Evolutionary conservation across 2,329 filamentous ascomycete genomes (phyloP), one percentile per base, ranked within the genome.

Genomic region (Xylariaceae sp.): DNA sequence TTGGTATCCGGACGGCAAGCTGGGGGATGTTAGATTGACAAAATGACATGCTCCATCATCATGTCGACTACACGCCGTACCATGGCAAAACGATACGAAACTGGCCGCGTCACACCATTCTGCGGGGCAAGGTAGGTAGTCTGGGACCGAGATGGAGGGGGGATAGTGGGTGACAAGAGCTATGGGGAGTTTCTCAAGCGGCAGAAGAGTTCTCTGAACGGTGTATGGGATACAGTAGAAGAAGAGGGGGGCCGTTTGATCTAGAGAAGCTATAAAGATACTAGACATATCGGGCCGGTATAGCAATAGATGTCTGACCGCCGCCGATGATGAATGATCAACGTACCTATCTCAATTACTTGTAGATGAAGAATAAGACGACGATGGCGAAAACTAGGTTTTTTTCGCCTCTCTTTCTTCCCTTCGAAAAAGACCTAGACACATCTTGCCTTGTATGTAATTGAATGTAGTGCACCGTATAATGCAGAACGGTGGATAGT

Each of bases 41-140:
- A n/a, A 80, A 82, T 54, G 64, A 66, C 6, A 73, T 75, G 63
- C 59, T 83, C 50, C 79, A 84, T 60, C 80, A 83, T 57, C 70
- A 77, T 48, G 73, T 80, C 2, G 79, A 84, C 55, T 82, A 83
- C 55, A 82, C 79, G 7, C 79, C 80, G 0, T 83, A 76, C 53
- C 79, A 83, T 57, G 79, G 79, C 0, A 69, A 67, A 39, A 64
- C 56, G n/a, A 56, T 84, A 33, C 69, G 67, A 22, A 78, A 83
- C 46, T 83, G 80, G 80, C 80, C 80, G 10, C 67, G 80, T 17
- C 82, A 76, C 55, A 83, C 79, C 0, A 67, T 84, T 6, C 52
- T 85, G 34, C 63, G 80, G 44, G 80, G 80, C 0, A 63, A 75
- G 49, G 69, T n/a, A n/a, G n/a, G n/a, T 83, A 0, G 74, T 82